Base-by-base conservation (phyloP, 495 filamentous ascomycete genomes). In the Sphaerosporella brunnea region DNA sequence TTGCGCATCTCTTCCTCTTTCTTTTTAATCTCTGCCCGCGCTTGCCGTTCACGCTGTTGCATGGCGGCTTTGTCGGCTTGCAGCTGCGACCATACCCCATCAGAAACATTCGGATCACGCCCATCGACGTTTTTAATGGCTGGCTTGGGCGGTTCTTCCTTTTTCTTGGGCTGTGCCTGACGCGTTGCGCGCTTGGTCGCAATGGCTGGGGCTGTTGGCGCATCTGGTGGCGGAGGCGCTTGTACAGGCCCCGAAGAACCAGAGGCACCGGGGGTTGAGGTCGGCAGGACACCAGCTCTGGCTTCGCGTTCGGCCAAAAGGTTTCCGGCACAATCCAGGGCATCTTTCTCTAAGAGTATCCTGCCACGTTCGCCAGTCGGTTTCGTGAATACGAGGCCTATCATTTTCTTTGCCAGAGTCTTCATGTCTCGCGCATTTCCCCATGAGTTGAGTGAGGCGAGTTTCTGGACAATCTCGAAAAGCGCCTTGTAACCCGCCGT, bases 211-310 rank as follows among this genome's bases (percentile, higher is more conserved):
- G n/a, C n/a, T n/a, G n/a, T n/a, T n/a, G n/a, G n/a, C n/a, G n/a
- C n/a, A n/a, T n/a, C n/a, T n/a, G n/a, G n/a, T n/a, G n/a, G n/a
- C n/a, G n/a, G n/a, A n/a, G n/a, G n/a, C n/a, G n/a, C n/a, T n/a
- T n/a, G n/a, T n/a, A n/a, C n/a, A n/a, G n/a, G n/a, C n/a, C n/a
- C n/a, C n/a, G n/a, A n/a, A n/a, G n/a, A n/a, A n/a, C n/a, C n/a
- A n/a, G n/a, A n/a, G n/a, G n/a, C n/a, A n/a, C n/a, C n/a, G n/a
- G n/a, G n/a, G n/a, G n/a, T n/a, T n/a, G n/a, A n/a, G n/a, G n/a
- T 11, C 9, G 52, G 8, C 7, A 9, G 35, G 15, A 21, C 15
- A 23, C 53, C 36, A 64, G 53, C 16, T 16, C 11, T 44, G 21
- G 44, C 26, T 5, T 23, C 0, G 18, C 15, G 2, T 24, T 18